Evolutionary conservation across 164 flowering plant species (phyloP), one percentile per base, ranked within the genome.

Genomic region (Aristolochia fimbriata): DNA sequence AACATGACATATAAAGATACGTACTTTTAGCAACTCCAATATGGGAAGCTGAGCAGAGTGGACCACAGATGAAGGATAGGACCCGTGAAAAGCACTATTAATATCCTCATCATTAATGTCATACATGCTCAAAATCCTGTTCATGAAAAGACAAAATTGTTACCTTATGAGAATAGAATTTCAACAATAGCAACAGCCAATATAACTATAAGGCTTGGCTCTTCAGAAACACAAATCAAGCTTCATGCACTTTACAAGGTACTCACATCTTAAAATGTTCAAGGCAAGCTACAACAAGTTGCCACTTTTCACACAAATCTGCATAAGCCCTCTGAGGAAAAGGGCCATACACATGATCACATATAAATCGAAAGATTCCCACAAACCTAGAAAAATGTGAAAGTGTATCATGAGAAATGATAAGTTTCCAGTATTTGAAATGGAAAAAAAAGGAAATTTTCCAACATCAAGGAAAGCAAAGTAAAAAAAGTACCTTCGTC

Each of bases 241-340:
- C 43, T 37, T 37, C 10, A 7, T 37, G 43, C 4, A 37, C 30
- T 27, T 27, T 27, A 27, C 43, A 37, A 37, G 43, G 37, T 23
- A 79, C 99, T 78, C 72, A 91, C 99, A 86, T 82, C 62, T 71
- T 82, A 69, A 94, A 94, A 78, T 94, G 97, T 41, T 85, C 78
- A 68, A 94, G 96, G 77, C 97, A 86, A 61, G 91, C 85, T 74
- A 86, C 79, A 66, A 84, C 96, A 67, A 94, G 72, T 64, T 88
- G 91, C 99, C 99, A 94, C 66, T 88, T 94, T 77, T 94, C 99
- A 62, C 77, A 74, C n/a, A 86, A 84, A 76, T 90, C 91, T 16
- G 93, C 86, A 82, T 91, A 94, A 23, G 99, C 99, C 75, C 97
- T 81, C 69, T 88, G 96, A 52, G 91, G 95, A 67, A 90, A 91